Conservation (phyloP, 176 grass and related monocot genomes). For the Chrysopogon serrulatus region DNA sequence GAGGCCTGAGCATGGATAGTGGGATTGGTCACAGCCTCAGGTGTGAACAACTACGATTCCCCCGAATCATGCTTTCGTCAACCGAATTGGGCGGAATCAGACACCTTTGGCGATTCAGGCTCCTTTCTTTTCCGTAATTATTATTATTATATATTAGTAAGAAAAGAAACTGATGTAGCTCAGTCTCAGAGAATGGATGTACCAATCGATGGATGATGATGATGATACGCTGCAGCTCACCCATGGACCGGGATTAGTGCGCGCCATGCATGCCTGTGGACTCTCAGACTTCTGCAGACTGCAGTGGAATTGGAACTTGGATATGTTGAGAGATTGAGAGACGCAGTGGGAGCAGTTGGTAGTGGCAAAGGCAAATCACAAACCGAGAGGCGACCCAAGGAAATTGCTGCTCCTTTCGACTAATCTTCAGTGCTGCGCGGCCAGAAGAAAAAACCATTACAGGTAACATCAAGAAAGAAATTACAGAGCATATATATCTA, state of each 20-base stretch:
- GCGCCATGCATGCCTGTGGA: not conserved
- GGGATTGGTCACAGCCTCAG: not conserved
- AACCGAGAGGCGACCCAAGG: not conserved
- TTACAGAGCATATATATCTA: not conserved
- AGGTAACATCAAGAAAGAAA: not conserved
- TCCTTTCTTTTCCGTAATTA: not conserved
- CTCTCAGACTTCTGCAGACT: not conserved
- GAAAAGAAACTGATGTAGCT: not conserved
- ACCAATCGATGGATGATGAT: not conserved
- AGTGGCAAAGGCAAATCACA: not conserved
- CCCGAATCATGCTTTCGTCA: slow-evolving; percentile 7
- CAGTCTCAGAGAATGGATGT: not conserved
- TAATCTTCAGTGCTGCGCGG: not conserved
- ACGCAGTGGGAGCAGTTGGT: not conserved
- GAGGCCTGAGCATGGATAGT: not conserved
- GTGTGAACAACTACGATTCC: not conserved
- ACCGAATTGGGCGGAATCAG: not conserved
- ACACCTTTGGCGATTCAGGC: not conserved
- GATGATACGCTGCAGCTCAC: not conserved
- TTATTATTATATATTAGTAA: too few relatives aligned
- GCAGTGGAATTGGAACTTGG: not conserved
- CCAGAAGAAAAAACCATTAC: not conserved
- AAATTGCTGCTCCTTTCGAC: not conserved
- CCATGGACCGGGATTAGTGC: not conserved
- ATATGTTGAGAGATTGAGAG: not conserved